phyloP scores from a whole-genome alignment of 768 basidiomycete species.

The Agaricus subrufescens region DNA sequence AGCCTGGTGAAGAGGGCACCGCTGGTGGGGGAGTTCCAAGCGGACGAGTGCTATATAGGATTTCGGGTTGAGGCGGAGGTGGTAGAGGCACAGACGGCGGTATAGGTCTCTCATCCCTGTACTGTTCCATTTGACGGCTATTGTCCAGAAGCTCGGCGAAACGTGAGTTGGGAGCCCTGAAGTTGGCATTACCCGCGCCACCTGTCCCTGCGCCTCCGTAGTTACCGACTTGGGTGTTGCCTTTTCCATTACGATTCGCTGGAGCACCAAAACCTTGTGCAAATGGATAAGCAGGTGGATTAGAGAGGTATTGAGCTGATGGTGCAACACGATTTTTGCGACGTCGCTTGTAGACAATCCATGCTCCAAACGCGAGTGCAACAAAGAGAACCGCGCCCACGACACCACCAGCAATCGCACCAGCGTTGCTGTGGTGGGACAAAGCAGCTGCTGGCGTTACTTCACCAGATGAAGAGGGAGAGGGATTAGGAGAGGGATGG shows the following conservation, averaged over 20 bases:
- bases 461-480: neutral
- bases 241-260: neutral
- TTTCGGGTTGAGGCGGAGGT: slow-evolving; percentile 1
- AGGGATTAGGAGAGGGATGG: too few species aligned
- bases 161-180: neutral
- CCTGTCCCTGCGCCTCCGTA: slow-evolving; percentile 2
- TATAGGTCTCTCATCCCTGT: neutral
- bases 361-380: slow-evolving; percentile 24
- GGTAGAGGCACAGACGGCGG: neutral
- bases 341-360: slow-evolving; percentile 39
- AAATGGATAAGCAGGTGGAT: slow-evolving; percentile 5
- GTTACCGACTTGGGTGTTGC: neutral
- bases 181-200: slow-evolving; percentile 3
- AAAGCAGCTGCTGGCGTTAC: slow-evolving; percentile 9
- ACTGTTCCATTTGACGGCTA: neutral
- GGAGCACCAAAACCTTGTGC: slow-evolving; percentile 5
- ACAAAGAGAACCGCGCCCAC: slow-evolving; percentile 43
- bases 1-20: neutral
- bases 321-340: slow-evolving; percentile 43
- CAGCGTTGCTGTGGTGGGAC: slow-evolving; percentile 24
- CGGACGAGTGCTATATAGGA: slow-evolving; percentile 5
- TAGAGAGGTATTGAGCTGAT: slow-evolving; percentile 50
- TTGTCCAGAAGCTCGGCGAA: slow-evolving; percentile 1
- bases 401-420: slow-evolving; percentile 50
- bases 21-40: neutral